Base-by-base conservation (phyloP, 1,139 yeast genomes). In the Candida sanyaensis region DNA sequence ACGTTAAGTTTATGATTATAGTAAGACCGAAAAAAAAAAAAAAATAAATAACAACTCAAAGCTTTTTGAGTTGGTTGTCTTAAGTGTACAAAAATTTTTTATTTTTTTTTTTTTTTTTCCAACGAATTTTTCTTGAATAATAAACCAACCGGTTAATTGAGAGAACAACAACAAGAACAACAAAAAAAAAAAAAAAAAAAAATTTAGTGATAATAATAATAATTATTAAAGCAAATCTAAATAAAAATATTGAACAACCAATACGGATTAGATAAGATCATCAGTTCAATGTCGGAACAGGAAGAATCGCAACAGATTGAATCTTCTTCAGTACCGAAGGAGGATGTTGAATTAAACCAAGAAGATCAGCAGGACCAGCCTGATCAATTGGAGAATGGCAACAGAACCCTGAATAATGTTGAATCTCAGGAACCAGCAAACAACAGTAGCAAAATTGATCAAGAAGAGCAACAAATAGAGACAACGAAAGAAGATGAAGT, bases 281-380 rank as follows among this genome's bases (percentile, higher is more conserved):
- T n/a, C 40, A 24, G 24, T 17, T 24, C 31, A 37, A 45, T 45
- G 45, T 32, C 45, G 13, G 42, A 45, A 24, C 42, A 41, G 12
- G 47, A 45, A 34, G 49, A 41, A 43, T 4, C 42, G 28, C 28
- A 5, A 5, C 26, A 27, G 9, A 28, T 27, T 36, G 46, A 29
- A n/a, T 8, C 45, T 10, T 6, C 37, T 23, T 26, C 37, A 12
- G 41, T 29, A 24, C 26, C 33, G 27, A 29, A 31, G 13, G 39
- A 38, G 36, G 27, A 21, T 26, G 28, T 33, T 12, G 37, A 23
- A 37, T 23, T 34, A 26, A 37, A 34, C 21, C 27, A 37, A 29
- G 46, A 34, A 6, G 33, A 38, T 28, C 33, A 13, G 32, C 24
- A 42, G 31, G 37, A 37, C 29, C 29, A 23, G 7, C 39, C 39